Evolutionary conservation across 2,329 filamentous ascomycete species (phyloP).

Genomic region (Penicillium corylophilum): DNA sequence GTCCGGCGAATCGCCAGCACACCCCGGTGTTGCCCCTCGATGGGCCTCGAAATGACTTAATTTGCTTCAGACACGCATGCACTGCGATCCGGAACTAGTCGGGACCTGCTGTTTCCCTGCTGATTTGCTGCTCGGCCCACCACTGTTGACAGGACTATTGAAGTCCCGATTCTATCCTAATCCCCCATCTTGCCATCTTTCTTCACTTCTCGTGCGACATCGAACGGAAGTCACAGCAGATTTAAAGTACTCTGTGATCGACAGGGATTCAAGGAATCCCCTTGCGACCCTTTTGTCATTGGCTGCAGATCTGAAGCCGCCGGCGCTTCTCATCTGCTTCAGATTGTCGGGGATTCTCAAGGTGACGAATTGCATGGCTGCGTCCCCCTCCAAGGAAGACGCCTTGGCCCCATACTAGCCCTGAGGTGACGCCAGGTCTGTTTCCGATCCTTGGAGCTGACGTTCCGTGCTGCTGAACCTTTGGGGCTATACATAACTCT

Average conservation of each 20-base stretch:
- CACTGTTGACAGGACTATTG: conserved; percentile 8
- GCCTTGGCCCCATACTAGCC: conserved; percentile 10
- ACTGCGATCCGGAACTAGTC: conserved; percentile 10
- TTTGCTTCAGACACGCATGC: conserved; percentile 15
- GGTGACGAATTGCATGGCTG: conserved; percentile 21
- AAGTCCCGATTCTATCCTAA: not conserved
- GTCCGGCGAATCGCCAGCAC: conserved; percentile 22
- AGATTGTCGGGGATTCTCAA: conserved; percentile 14
- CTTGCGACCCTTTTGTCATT: conserved; percentile 17
- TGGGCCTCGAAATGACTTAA: conserved; percentile 9
- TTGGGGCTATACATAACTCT: conserved; percentile 10
- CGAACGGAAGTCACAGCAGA: not conserved
- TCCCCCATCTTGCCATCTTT: conserved; percentile 1
- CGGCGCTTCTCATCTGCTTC: conserved; percentile 29
- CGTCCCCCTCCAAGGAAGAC: conserved; percentile 8
- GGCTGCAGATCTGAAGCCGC: conserved; percentile 26
- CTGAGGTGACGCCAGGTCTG: conserved; percentile 15
- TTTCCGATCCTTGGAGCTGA: conserved; percentile 13
- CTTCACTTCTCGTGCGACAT: not conserved
- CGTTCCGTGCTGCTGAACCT: conserved; percentile 3
- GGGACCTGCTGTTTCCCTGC: not conserved
- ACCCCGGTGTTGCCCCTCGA: conserved; percentile 2
- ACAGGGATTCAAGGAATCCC: conserved; percentile 19
- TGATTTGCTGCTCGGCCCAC: conserved; percentile 19
- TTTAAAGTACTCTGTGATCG: conserved; percentile 8